phyloP scores from a whole-genome alignment of 345 rosid genomes.

The Salix caprea region DNA sequence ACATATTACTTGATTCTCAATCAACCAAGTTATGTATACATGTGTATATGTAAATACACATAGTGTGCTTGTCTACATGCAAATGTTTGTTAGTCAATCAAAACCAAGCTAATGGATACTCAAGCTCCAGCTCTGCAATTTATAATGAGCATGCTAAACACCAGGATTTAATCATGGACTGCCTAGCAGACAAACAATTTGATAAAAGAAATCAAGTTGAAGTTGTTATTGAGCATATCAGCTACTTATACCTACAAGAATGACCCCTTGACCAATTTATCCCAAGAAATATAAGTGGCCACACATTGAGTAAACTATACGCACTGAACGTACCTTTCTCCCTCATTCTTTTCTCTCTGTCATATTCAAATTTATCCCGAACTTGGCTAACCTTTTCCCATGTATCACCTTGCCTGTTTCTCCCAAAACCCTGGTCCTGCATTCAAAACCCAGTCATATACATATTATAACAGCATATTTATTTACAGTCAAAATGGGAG shows the following conservation, averaged over 20 bases:
- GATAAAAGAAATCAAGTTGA: neutral
- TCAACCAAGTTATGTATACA: neutral
- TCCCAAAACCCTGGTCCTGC: conserved; percentile 52
- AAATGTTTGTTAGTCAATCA: neutral
- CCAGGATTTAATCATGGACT: neutral
- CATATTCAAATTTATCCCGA: conserved; percentile 77
- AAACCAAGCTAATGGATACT: neutral
- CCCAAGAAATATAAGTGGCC: neutral
- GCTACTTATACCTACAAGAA: neutral
- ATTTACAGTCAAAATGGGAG: neutral
- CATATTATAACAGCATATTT: neutral
- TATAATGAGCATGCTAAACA: neutral
- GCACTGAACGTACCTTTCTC: conserved; percentile 52
- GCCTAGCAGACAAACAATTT: neutral
- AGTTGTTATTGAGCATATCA: neutral
- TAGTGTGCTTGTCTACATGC: neutral
- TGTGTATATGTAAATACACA: neutral
- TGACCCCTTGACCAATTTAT: neutral
- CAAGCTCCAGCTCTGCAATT: neutral
- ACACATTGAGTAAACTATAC: neutral
- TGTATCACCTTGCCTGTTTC: conserved; percentile 49
- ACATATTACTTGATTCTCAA: too few species aligned
- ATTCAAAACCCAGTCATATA: conserved; percentile 4
- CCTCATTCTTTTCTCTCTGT: conserved; percentile 74
- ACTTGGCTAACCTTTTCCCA: conserved; percentile 63